A percentile compares a stretch with the other conserved stretches of the same genome.
Evolutionary conservation across 441 rosid species (phyloP).

Genomic region (Euphorbia celastroides): DNA sequence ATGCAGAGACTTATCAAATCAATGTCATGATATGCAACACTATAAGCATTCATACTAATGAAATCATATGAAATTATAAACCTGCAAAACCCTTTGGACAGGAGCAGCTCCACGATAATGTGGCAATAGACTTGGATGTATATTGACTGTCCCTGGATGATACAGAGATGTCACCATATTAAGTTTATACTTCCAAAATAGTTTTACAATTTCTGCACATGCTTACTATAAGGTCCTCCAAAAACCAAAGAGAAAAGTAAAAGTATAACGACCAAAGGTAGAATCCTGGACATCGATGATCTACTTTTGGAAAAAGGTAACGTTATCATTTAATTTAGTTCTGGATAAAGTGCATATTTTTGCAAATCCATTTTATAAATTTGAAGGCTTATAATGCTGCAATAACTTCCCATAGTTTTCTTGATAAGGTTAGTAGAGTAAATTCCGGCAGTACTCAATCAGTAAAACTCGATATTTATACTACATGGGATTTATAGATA

Average conservation of each 20-base stretch:
- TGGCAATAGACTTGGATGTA: conserved; percentile 90
- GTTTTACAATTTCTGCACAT: neutral
- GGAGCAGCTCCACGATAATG: conserved; percentile 95
- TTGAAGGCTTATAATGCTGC: neutral
- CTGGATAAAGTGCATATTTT: neutral
- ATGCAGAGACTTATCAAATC: conserved; percentile 20
- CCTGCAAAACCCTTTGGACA: conserved; percentile 89
- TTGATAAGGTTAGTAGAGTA: too few species aligned
- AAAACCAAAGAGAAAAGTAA: neutral
- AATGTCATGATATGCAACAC: conserved; percentile 12
- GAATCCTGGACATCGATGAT: neutral
- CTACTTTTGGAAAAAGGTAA: too few species aligned
- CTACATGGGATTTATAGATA: neutral
- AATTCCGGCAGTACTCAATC: too few species aligned
- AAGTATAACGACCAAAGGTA: neutral
- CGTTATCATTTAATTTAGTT: too few species aligned
- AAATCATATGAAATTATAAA: conserved; percentile 18
- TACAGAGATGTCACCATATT: neutral
- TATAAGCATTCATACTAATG: conserved; percentile 15
- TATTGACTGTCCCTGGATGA: conserved; percentile 79
- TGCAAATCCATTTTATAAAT: neutral
- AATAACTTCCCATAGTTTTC: neutral
- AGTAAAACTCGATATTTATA: neutral
- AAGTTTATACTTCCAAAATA: neutral
- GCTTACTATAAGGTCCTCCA: neutral